phyloP scores from a whole-genome alignment of 1,284 basidiomycete genomes.

The Lignosus rhinocerotis region DNA sequence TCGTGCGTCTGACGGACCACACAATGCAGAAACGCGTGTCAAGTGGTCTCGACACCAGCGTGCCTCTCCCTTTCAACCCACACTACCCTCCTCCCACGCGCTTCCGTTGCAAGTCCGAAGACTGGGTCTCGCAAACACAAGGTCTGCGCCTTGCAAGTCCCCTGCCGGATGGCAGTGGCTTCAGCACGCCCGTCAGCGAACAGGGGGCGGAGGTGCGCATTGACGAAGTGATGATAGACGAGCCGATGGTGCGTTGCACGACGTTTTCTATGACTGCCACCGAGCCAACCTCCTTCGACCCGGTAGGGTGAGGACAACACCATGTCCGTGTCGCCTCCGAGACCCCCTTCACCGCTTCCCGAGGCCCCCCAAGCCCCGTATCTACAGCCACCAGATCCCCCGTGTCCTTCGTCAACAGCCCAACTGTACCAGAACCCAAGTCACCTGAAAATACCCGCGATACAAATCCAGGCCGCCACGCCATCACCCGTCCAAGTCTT shows the following conservation, averaged over 20 bases:
- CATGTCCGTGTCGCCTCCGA: constrained; percentile 13
- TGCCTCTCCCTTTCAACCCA: constrained; percentile 26
- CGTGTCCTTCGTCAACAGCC: neutral
- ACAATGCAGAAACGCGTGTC: constrained; percentile 54
- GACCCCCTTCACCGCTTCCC: constrained; percentile 4
- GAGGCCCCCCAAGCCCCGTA: constrained; percentile 1
- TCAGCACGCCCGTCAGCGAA: constrained; percentile 16
- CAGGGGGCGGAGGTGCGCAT: constrained; percentile 8
- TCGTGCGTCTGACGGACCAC: neutral
- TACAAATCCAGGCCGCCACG: constrained; percentile 21
- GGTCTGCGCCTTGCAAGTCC: constrained; percentile 61
- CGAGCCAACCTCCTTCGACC: neutral
- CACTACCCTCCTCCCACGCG: constrained; percentile 9
- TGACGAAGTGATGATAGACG: constrained; percentile 15
- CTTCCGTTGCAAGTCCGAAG: constrained; percentile 46
- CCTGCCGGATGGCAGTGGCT: constrained; percentile 23
- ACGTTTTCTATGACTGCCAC: neutral
- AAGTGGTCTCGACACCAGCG: constrained; percentile 36
- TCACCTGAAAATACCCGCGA: constrained; percentile 22
- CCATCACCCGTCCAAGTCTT: constrained; percentile 22
- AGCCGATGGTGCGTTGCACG: constrained; percentile 6
- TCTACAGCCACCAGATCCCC: constrained; percentile 2
- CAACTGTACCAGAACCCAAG: constrained; percentile 9
- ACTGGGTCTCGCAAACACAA: constrained; percentile 67
- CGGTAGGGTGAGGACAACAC: constrained; percentile 10